These are phyloP conservation scores for Aspergillus mulundensis DNA, from an alignment of 495 filamentous ascomycete genomes.

Conservation along the genomic window DNA sequence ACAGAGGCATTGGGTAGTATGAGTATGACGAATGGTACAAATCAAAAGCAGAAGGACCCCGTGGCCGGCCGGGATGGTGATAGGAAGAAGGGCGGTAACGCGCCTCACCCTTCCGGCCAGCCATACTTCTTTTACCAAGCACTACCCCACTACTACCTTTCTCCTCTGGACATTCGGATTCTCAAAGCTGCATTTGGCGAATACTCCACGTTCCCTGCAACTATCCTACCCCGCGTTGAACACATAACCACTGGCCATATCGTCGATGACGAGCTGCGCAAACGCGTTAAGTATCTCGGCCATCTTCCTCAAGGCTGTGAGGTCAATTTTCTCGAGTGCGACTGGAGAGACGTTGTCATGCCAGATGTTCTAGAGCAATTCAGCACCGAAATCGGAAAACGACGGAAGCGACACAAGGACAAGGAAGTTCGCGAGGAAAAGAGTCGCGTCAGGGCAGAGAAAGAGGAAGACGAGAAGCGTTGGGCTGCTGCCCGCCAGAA, in stretches of 20 bases:
- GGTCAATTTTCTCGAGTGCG: conserved; percentile 90
- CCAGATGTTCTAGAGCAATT: conserved; percentile 72
- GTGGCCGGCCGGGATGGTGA: conserved; percentile 16
- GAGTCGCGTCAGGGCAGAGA: conserved; percentile 81
- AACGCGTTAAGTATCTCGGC: conserved; percentile 82
- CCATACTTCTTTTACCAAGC: conserved; percentile 85
- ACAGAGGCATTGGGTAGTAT: conserved; percentile 28
- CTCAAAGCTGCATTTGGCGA: conserved; percentile 84
- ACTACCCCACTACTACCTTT: conserved; percentile 86
- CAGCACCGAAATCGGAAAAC: conserved; percentile 67
- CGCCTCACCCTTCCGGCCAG: conserved; percentile 32
- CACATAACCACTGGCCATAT: conserved; percentile 87
- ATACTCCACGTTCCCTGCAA: conserved; percentile 80
- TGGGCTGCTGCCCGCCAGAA: conserved; percentile 52
- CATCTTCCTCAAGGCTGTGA: conserved; percentile 93
- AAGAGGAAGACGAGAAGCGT: conserved; percentile 65
- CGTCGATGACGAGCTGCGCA: conserved; percentile 84
- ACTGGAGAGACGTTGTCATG: conserved; percentile 88
- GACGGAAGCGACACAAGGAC: conserved; percentile 75
- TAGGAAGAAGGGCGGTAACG: conserved; percentile 26
- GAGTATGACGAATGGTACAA: conserved; percentile 20
- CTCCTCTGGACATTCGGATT: conserved; percentile 91
- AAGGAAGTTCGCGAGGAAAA: conserved; percentile 90
- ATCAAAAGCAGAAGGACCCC: conserved; percentile 23
- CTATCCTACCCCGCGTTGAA: conserved; percentile 85